Base-by-base conservation (phyloP, 768 basidiomycete species). In the Suillus paluster region DNA sequence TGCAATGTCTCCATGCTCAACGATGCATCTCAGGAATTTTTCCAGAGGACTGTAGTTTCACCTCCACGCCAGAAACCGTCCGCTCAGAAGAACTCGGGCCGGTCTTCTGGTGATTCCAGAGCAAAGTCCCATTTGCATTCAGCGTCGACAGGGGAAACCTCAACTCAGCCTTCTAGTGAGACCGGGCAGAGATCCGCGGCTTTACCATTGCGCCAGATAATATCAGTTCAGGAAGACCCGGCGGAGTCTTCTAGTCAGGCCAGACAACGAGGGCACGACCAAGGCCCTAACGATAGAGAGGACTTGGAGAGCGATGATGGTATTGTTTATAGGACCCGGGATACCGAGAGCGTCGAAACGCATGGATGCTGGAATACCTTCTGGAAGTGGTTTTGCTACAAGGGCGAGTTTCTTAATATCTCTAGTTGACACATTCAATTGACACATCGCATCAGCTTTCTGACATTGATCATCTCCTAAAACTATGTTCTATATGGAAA, bases 321-420 rank as follows among this genome's bases (percentile, higher is more conserved):
- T 4, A 8, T 53, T 14, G n/a, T 53, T 1, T 36, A 53, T 34
- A 34, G 12, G 2, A n/a, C 14, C 1, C 52, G 12, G 21, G 33
- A 53, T 36, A 36, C 14, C 33, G n/a, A 53, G n/a, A 53, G n/a
- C 21, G 33, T 53, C 33, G 6, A 9, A 53, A n/a, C 21, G 14
- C 52, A 36, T 34, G 52, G 52, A 34, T 53, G 52, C 21, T 53
- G 52, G 52, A 34, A 53, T 53, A 9, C 19, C 4, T 52, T 52
- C 33, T 52, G 50, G 50, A 9, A 34, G 15, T 53, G 52, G 52
- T 8, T 53, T 14, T 53, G 52, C 8, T 53, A 53, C n/a, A 53
- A 53, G 15, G 52, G 52, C 30, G n/a, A 53, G 52, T 36, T 36
- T 53, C 52, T 34, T 53, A 7, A 3, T 1, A 15, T 53, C n/a